phyloP scores from a whole-genome alignment of 2,329 filamentous ascomycete species.

The Claviceps fusiformis region DNA sequence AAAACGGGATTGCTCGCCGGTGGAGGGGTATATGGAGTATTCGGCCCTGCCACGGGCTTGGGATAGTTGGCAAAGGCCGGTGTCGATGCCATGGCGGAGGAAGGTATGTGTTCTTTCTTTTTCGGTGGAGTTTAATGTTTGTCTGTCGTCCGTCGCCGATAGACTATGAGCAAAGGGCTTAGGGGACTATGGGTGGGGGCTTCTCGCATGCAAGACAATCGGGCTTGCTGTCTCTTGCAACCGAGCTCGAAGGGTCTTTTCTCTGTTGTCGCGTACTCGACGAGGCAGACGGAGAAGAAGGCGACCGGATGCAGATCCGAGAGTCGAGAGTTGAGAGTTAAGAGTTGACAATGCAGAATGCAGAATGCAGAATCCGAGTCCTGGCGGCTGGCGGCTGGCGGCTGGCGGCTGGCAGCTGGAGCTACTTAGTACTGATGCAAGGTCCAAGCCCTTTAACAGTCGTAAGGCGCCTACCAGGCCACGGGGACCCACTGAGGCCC shows the following conservation, averaged over 20 bases:
- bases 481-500: too few relatives aligned
- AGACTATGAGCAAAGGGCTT: not conserved
- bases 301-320: too few relatives aligned
- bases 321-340: too few relatives aligned
- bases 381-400: too few relatives aligned
- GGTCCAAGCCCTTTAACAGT: too few relatives aligned
- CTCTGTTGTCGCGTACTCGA: not conserved
- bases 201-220: too few relatives aligned
- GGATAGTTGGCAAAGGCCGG: conserved; percentile 30
- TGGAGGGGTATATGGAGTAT: conserved; percentile 20
- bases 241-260: not conserved
- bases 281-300: not conserved
- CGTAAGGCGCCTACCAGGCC: too few relatives aligned
- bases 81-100: conserved; percentile 2
- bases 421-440: too few relatives aligned
- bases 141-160: not conserved
- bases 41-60: conserved; percentile 19
- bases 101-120: not conserved
- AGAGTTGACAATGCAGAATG: too few relatives aligned
- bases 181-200: not conserved
- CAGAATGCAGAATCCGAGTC: too few relatives aligned
- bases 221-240: not conserved
- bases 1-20: conserved; percentile 54
- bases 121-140: too few relatives aligned
- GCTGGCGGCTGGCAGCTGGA: too few relatives aligned